Base-by-base conservation (phyloP, 169 alveolate species). In the Cryptosporidium baileyi region DNA sequence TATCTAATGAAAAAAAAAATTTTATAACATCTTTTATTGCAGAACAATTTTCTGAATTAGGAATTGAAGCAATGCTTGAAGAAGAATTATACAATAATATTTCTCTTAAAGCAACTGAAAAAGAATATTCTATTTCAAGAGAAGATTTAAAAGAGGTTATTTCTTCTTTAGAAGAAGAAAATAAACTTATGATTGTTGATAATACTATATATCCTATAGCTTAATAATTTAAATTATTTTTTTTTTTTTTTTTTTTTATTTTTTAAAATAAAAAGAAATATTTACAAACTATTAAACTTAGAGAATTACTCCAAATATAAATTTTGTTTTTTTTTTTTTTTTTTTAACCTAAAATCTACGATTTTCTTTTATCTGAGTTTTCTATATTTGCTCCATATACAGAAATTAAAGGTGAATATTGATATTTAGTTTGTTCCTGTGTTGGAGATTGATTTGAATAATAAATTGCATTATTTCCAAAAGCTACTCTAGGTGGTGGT, bases 21-120 rank as follows among this genome's bases (percentile, higher is more conserved):
- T 19, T 74, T 15, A 36, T 74, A 36, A 74, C 44, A 9, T 52
- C 74, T 13, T 57, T 15, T 36, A 74, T 74, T 24, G 65, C 85
- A 13, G 85, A 74, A 13, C 85, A 74, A 52, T 74, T 74, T 54
- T 51, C 74, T 11, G 85, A 74, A 36, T 54, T 67, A 1, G 85
- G 85, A 3, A 17, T 74, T 8, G 85, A 74, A 54, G 85, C 85
- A 1, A 74, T 74, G 43, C 85, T 54, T 8, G 40, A 54, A 43
- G 67, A 22, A 1, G 85, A 74, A 26, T 22, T 74, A 54, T 57
- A 22, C 5, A 36, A 11, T 7, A n/a, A 32, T 51, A 54, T 74
- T 19, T 28, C 36, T n/a, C 30, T 41, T n/a, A 74, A 57, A 36
- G n/a, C 41, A 3, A 38, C 43, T 19, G 57, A 74, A 8, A 11